Base-by-base conservation (phyloP, 2,329 filamentous ascomycete species). In the Hymenoscyphus repandus region DNA sequence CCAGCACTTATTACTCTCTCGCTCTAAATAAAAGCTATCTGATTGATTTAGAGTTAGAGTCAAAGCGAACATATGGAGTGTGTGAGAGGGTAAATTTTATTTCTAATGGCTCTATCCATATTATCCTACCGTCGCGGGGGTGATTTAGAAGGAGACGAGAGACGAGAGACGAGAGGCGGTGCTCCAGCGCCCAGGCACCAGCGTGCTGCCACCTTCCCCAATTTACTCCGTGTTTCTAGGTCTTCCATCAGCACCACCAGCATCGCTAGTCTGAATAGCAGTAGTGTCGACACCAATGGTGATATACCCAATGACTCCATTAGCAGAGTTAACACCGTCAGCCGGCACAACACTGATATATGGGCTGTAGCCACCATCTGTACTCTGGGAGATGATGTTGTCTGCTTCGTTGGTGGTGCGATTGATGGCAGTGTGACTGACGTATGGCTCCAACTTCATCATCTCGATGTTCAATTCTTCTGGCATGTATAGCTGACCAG, bases 271-370 rank as follows among this genome's bases (percentile, higher is more conserved):
- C 36, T 60, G 50, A 10, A 58, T 44, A 12, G 55, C 53, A 9
- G 54, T 59, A 9, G 61, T 59, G 44, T 68, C 63, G 15, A 68
- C 60, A 2, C 64, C 65, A 22, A 69, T 60, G 1, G 65, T 70
- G 33, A 69, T 62, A 40, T 69, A 70, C 6, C 65, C 66, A 31
- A 69, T 59, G 51, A 69, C 58, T 1, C 67, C 67, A 27, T 69
- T 69, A 22, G 53, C 58, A 17, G 65, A 44, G 49, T 69, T 59
- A 45, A 64, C 53, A 3, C 64, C 67, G 47, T 69, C 66, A 12
- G 59, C 50, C 10, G 67, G 58, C 22, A 67, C 60, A 31, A 69
- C 55, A 12, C 56, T 61, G 13, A 70, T 46, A 22, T 63, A 49
- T 1, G 68, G 66, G 39, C 63, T 60, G 43, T 60, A 69, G 7